A percentile compares a stretch with the other conserved stretches of the same genome.
Evolutionary conservation across 768 basidiomycete genomes (phyloP).

Genomic region (Rhodotorula sphaerocarpa): DNA sequence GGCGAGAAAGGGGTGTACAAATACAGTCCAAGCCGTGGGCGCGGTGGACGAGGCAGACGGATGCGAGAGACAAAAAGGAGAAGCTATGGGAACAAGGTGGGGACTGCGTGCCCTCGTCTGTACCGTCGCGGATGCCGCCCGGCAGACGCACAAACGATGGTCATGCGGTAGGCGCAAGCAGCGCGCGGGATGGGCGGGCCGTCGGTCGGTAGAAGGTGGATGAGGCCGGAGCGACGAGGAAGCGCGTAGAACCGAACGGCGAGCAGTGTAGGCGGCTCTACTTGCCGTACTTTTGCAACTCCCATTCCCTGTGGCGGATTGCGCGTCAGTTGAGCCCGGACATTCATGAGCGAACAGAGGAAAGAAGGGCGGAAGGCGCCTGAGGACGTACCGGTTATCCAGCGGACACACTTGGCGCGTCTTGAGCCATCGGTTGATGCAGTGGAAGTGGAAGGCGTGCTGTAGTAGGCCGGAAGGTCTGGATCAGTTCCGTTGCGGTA

Average conservation of each 20-base stretch:
- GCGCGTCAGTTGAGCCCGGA: not conserved
- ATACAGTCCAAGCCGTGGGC: not conserved
- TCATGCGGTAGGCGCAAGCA: too few relatives aligned
- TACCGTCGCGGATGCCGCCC: too few relatives aligned
- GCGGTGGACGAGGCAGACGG: not conserved
- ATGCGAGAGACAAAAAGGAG: not conserved
- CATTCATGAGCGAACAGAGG: not conserved
- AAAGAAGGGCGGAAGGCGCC: not conserved
- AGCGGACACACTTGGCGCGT: constrained; percentile 90
- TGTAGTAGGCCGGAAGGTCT: constrained; percentile 40
- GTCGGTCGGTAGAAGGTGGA: too few relatives aligned
- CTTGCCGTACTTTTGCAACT: constrained; percentile 70
- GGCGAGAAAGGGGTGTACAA: not conserved
- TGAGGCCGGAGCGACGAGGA: too few relatives aligned
- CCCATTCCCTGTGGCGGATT: constrained; percentile 63
- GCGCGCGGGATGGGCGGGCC: too few relatives aligned
- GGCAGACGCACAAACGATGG: too few relatives aligned
- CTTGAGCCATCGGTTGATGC: constrained; percentile 98
- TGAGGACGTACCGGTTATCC: constrained; percentile 54
- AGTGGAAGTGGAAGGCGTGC: constrained; percentile 99
- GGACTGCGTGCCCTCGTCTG: too few relatives aligned
- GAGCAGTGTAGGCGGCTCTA: not conserved
- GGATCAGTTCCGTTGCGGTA: not conserved
- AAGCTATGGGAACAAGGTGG: not conserved
- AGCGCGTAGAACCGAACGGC: too few relatives aligned